phyloP scores from a whole-genome alignment of 2,329 filamentous ascomycete genomes.

The Venturia asperata region DNA sequence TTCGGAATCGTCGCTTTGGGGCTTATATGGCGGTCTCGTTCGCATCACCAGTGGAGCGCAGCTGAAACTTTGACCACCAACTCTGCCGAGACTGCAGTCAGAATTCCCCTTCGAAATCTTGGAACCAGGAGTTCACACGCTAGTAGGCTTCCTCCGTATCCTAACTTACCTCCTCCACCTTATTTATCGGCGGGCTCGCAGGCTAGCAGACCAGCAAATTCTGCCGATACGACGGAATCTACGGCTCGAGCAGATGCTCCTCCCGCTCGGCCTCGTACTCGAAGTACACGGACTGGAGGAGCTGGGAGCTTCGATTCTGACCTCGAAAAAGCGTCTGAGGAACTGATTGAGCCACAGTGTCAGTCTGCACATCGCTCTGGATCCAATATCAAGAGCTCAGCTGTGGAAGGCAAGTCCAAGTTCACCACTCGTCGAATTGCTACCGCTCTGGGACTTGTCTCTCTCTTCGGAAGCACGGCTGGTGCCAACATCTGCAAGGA shows the following conservation, averaged over 20 bases:
- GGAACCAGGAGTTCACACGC: background rate
- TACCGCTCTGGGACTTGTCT: background rate
- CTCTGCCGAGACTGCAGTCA: background rate
- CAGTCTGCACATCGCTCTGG: background rate
- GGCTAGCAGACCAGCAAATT: too few species aligned
- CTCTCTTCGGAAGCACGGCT: background rate
- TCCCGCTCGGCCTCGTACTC: too few species aligned
- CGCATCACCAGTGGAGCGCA: background rate
- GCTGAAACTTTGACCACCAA: too few species aligned
- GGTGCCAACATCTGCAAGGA: slow-evolving; percentile 2
- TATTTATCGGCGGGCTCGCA: background rate
- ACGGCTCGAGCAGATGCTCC: too few species aligned
- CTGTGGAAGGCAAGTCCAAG: background rate
- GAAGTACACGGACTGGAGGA: background rate
- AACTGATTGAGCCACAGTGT: background rate
- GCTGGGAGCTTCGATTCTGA: background rate
- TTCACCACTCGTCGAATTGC: background rate
- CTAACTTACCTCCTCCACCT: background rate
- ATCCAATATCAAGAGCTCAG: background rate
- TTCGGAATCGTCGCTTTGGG: background rate
- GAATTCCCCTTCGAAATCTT: background rate
- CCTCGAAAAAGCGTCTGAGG: background rate
- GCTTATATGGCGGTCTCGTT: background rate
- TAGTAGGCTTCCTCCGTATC: background rate
- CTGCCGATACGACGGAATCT: too few species aligned